A percentile compares a stretch with the other conserved stretches of the same genome.
Conservation (phyloP, 1,139 yeast genomes). For the Candida tunisiensis region DNA sequence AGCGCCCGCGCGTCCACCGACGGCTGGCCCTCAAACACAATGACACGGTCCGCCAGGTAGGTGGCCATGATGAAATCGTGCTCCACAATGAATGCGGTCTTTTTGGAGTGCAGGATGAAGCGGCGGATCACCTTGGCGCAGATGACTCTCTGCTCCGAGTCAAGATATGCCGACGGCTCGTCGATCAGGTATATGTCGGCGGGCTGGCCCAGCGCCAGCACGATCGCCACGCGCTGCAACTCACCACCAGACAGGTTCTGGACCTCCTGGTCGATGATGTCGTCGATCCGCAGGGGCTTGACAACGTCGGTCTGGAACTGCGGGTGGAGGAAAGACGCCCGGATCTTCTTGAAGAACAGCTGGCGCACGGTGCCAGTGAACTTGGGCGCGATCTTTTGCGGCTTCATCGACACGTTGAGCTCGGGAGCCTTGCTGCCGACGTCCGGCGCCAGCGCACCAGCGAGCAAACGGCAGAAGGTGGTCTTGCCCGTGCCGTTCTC, state of each 20-base stretch:
- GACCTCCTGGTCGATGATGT: slow-evolving; percentile 92
- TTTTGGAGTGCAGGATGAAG: slow-evolving; percentile 87
- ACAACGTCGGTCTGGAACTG: slow-evolving; percentile 97
- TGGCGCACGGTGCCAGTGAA: slow-evolving; percentile 98
- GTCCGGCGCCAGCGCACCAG: slow-evolving; percentile 85
- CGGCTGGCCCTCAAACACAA: slow-evolving; percentile 93
- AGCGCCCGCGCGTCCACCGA: slow-evolving; percentile 71
- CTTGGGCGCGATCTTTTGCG: slow-evolving; percentile 96
- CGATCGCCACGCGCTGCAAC: slow-evolving; percentile 97
- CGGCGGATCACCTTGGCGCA: slow-evolving; percentile 98
- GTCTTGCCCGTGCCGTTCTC: slow-evolving; percentile 99
- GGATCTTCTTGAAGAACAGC: slow-evolving; percentile 87
- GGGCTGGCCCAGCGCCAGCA: slow-evolving; percentile 79
- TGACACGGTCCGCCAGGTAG: slow-evolving; percentile 93
- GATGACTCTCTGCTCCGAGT: slow-evolving; percentile 98
- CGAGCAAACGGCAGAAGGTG: slow-evolving; percentile 84
- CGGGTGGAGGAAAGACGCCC: slow-evolving; percentile 86
- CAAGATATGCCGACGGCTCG: slow-evolving; percentile 97
- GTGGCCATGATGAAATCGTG: slow-evolving; percentile 99
- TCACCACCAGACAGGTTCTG: slow-evolving; percentile 99
- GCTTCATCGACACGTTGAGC: slow-evolving; percentile 90
- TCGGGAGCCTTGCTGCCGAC: slow-evolving; percentile 68
- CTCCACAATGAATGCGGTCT: slow-evolving; percentile 96
- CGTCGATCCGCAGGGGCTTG: slow-evolving; percentile 87
- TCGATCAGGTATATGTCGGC: slow-evolving; percentile 95